Evolutionary conservation across 768 basidiomycete genomes (phyloP).

Genomic region (Amylocystis lapponica): DNA sequence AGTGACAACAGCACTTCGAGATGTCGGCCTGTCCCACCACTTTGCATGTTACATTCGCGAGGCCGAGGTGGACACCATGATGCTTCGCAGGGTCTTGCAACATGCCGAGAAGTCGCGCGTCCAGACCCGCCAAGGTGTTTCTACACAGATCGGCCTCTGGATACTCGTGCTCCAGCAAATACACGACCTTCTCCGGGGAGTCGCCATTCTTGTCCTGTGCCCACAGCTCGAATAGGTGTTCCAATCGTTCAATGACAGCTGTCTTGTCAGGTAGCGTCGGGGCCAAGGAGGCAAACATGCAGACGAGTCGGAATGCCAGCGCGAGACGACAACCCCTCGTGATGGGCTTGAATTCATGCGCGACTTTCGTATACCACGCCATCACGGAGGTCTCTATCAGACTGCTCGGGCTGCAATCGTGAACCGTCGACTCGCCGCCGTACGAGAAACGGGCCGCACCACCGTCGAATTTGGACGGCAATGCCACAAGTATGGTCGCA

Average conservation of each 20-base stretch:
- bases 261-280: constrained; percentile 26
- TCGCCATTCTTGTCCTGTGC: constrained; percentile 16
- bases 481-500: constrained; percentile 42
- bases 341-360: constrained; percentile 44
- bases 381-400: constrained; percentile 31
- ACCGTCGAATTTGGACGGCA: constrained; percentile 42
- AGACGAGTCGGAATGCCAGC: constrained; percentile 46
- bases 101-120: constrained; percentile 29
- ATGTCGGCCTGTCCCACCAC: constrained; percentile 11
- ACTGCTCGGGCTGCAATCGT: constrained; percentile 33
- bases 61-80: constrained; percentile 29
- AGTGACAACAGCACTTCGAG: neutral
- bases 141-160: constrained; percentile 20
- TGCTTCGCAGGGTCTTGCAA: constrained; percentile 29
- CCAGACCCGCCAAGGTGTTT: constrained; percentile 33
- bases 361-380: constrained; percentile 50
- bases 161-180: constrained; percentile 32
- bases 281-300: constrained; percentile 21
- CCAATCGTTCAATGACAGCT: constrained; percentile 17
- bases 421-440: constrained; percentile 24
- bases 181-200: constrained; percentile 21
- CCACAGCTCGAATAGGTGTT: constrained; percentile 35
- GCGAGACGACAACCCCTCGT: constrained; percentile 46
- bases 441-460: constrained; percentile 42
- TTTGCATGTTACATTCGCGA: constrained; percentile 31